These are phyloP conservation scores for Aspergillus melleus DNA, from an alignment of 2,329 filamentous ascomycete genomes.

Conservation along the genomic window DNA sequence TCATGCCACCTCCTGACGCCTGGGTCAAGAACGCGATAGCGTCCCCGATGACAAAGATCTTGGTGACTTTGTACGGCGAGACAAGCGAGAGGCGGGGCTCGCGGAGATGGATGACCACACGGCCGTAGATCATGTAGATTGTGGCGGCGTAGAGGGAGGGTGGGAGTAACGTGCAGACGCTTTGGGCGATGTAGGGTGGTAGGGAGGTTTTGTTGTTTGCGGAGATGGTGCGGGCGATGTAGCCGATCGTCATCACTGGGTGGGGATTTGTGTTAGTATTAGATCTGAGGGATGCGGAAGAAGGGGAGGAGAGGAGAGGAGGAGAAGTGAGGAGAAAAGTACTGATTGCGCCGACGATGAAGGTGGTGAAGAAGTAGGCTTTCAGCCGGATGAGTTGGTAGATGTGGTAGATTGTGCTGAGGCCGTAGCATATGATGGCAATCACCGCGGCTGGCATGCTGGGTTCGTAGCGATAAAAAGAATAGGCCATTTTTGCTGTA, in stretches of 20 bases:
- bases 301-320: not conserved
- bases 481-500: not conserved
- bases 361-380: slow-evolving; percentile 8
- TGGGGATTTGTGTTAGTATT: not conserved
- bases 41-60: slow-evolving; percentile 8
- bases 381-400: slow-evolving; percentile 6
- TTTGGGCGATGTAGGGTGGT: slow-evolving; percentile 5
- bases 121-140: slow-evolving; percentile 18
- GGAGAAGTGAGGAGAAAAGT: not conserved
- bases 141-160: slow-evolving; percentile 25
- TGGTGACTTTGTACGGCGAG: slow-evolving; percentile 5
- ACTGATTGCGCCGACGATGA: slow-evolving; percentile 10
- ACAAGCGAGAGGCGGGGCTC: slow-evolving; percentile 5
- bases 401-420: slow-evolving; percentile 4
- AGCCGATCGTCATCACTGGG: slow-evolving; percentile 1
- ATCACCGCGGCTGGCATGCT: slow-evolving; percentile 22
- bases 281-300: too few species aligned
- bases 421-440: slow-evolving; percentile 1
- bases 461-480: slow-evolving; percentile 21
- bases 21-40: slow-evolving; percentile 5
- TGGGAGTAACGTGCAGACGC: slow-evolving; percentile 12
- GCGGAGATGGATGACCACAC: slow-evolving; percentile 7
- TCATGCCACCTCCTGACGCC: slow-evolving; percentile 1
- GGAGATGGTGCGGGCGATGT: slow-evolving; percentile 4
- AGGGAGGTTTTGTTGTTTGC: slow-evolving; percentile 1